These are phyloP conservation scores for Aspergillus sp. DNA, from an alignment of 2,329 filamentous ascomycete genomes.

Conservation along the genomic window DNA sequence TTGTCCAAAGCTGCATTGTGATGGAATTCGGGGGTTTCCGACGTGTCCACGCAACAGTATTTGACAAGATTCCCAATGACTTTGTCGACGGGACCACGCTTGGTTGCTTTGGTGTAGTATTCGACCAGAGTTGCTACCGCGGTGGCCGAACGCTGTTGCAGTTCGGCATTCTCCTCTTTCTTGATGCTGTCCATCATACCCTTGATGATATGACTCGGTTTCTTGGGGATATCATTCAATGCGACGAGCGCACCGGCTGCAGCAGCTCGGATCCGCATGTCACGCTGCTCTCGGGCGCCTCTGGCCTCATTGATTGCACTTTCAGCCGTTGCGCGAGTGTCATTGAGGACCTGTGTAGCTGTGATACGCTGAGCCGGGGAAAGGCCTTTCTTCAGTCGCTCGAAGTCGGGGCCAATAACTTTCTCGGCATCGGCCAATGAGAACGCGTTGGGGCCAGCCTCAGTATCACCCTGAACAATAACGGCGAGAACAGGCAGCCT, in stretches of 20 bases:
- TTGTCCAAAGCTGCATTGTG: conserved; percentile 75
- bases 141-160: conserved; percentile 81
- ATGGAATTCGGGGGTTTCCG: conserved; percentile 92
- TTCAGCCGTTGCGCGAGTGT: conserved; percentile 69
- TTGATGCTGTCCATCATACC: conserved; percentile 98
- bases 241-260: conserved; percentile 85
- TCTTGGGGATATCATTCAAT: conserved; percentile 86
- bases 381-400: conserved; percentile 83
- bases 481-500: conserved; percentile 80
- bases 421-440: conserved; percentile 84
- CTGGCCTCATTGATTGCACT: conserved; percentile 77
- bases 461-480: conserved; percentile 87
- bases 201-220: conserved; percentile 88
- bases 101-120: conserved; percentile 75
- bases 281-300: conserved; percentile 73
- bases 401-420: conserved; percentile 80
- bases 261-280: conserved; percentile 80
- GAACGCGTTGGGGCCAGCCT: conserved; percentile 90
- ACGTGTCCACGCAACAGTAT: conserved; percentile 95
- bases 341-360: conserved; percentile 72
- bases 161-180: conserved; percentile 82
- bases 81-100: conserved; percentile 86
- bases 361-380: conserved; percentile 84
- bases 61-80: conserved; percentile 94
- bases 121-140: conserved; percentile 84